Evolutionary conservation across 148 eudicot species (phyloP), one percentile per base, ranked within the genome.

Genomic region (Linanthus parryae): DNA sequence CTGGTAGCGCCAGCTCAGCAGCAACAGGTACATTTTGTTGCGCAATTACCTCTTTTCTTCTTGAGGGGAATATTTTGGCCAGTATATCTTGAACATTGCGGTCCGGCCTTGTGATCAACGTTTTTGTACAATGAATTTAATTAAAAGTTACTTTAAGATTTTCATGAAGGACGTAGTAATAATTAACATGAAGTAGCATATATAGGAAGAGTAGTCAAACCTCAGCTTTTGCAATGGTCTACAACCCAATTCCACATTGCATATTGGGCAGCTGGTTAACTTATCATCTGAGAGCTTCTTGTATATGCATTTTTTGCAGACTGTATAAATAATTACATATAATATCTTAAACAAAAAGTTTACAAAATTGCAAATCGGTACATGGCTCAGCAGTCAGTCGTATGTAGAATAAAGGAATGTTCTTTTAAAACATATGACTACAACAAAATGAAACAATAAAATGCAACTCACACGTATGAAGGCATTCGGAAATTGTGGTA

Each of bases 91-190:
- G 90, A 75, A 91, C 70, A 64, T 71, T 83, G 67, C 87, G 94
- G 67, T 91, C 98, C 13, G 94, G 90, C 96, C 98, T 91, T 79
- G n/a, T n/a, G n/a, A n/a, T n/a, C n/a, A n/a, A n/a, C n/a, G n/a
- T n/a, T n/a, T n/a, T n/a, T n/a, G n/a, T n/a, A n/a, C n/a, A n/a
- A n/a, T n/a, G n/a, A n/a, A n/a, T n/a, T n/a, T n/a, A n/a, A n/a
- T n/a, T n/a, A n/a, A n/a, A n/a, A n/a, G n/a, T n/a, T n/a, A n/a
- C n/a, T n/a, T n/a, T n/a, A n/a, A n/a, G n/a, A n/a, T n/a, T n/a
- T n/a, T n/a, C n/a, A n/a, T n/a, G n/a, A n/a, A n/a, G n/a, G n/a
- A n/a, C n/a, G n/a, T n/a, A n/a, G n/a, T n/a, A n/a, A n/a, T n/a
- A n/a, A n/a, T n/a, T n/a, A n/a, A n/a, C n/a, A n/a, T n/a, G n/a